Evolutionary conservation across 176 grass and related monocot species (phyloP), one percentile per base, ranked within the genome.

Genomic region (Aegilops longissima): DNA sequence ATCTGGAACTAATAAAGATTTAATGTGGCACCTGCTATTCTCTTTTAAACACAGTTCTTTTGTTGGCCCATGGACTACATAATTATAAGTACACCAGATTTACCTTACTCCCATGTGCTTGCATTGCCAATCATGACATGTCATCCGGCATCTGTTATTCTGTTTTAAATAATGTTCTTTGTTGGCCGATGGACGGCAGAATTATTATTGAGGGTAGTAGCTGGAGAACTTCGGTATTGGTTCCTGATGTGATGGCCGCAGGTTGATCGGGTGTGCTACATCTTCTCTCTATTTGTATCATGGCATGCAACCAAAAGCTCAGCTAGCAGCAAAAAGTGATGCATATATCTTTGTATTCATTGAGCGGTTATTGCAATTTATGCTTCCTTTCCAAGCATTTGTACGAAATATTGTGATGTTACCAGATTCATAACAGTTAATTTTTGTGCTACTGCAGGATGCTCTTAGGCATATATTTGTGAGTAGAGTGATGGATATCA

Each of bases 391-490:
- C 29, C 64, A 68, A 76, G 76, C 10, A 76, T 5, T 84, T 69
- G 3, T 33, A 70, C 12, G 0, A 66, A 69, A 38, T 85, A 10
- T 70, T 44, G 25, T 20, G 54, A 69, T 72, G 51, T 76, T 85
- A 21, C 13, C 9, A 82, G 47, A 61, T 49, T 77, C 82, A 70
- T 61, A 88, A 33, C 62, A 66, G 51, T 82, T 47, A n/a, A 6
- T 42, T 80, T 86, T 88, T 75, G 3, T 61, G 68, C 27, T 39
- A 81, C 51, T 33, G 73, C 91, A 99, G 97, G 97, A 99, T 89
- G 92, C 92, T 81, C 93, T 99, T 81, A 96, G 97, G 77, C 94
- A 99, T 96, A 87, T 99, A 75, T 96, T 99, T 35, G 27, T 94
- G 0, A 93, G 92, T 84, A 94, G 97, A 96, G 96, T 99, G 75